These are phyloP conservation scores for Crithidia thermophila DNA, from an alignment of 208 protist genomes.

Conservation along the genomic window DNA sequence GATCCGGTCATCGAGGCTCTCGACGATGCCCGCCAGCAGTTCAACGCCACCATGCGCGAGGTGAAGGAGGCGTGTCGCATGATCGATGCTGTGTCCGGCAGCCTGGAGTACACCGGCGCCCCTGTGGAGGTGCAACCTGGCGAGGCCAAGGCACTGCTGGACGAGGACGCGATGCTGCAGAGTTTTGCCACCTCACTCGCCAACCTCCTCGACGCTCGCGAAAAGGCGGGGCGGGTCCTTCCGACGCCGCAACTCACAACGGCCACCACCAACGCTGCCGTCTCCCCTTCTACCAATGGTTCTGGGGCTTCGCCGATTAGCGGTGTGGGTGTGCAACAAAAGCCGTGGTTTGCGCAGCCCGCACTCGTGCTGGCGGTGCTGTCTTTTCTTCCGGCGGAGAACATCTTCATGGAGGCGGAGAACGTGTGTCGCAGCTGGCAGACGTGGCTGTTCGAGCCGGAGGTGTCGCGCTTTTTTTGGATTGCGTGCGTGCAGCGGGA, in stretches of 20 bases:
- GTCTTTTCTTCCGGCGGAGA: conserved; percentile 62
- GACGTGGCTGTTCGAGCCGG: conserved; percentile 51
- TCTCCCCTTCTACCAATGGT: neutral
- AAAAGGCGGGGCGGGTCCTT: neutral
- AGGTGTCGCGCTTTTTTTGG: conserved; percentile 70
- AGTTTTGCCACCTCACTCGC: conserved; percentile 55
- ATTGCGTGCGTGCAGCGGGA: conserved; percentile 72
- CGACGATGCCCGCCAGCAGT: conserved; percentile 29
- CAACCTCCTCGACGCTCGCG: conserved; percentile 19
- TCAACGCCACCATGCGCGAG: conserved; percentile 39
- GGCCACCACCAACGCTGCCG: no score
- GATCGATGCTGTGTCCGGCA: conserved; percentile 49
- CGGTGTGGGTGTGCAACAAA: neutral
- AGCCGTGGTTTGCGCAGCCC: conserved; percentile 26
- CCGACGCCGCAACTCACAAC: neutral
- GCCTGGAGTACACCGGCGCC: conserved; percentile 40
- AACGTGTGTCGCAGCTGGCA: conserved; percentile 71
- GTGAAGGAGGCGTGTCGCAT: conserved; percentile 36
- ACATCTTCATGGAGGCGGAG: conserved; percentile 54
- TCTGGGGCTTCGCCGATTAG: neutral
- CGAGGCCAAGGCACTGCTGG: conserved; percentile 44
- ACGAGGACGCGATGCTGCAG: conserved; percentile 46
- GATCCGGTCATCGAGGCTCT: conserved; percentile 49
- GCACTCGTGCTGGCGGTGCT: conserved; percentile 61
- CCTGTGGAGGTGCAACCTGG: conserved; percentile 30